phyloP scores from a whole-genome alignment of 1,139 yeast species.

The Pichia sp. region DNA sequence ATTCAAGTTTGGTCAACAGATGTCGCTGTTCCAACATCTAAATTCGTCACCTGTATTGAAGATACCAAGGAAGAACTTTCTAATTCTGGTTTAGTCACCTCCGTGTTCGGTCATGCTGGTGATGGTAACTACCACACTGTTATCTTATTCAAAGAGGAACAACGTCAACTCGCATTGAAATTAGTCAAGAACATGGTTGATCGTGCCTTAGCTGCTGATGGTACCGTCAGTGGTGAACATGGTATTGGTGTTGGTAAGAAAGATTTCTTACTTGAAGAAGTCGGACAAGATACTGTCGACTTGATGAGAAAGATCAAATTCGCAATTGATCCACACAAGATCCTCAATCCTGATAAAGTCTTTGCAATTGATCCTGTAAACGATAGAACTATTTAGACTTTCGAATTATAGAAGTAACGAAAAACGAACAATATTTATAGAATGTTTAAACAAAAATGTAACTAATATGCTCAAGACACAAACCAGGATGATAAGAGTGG shows the following conservation, averaged over 20 bases:
- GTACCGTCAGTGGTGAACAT: slow-evolving; percentile 91
- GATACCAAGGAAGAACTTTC: slow-evolving; percentile 58
- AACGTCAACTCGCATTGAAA: slow-evolving; percentile 44
- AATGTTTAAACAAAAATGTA: too few relatives aligned
- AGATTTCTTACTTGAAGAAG: slow-evolving; percentile 58
- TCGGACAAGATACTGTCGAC: slow-evolving; percentile 64
- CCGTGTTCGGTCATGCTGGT: slow-evolving; percentile 79
- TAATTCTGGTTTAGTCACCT: slow-evolving; percentile 52
- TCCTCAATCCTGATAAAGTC: slow-evolving; percentile 79
- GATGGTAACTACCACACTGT: slow-evolving; percentile 91
- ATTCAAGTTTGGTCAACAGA: slow-evolving; percentile 86
- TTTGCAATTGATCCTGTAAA: slow-evolving; percentile 56
- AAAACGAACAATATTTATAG: too few relatives aligned
- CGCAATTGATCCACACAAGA: slow-evolving; percentile 69
- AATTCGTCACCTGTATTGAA: slow-evolving; percentile 57
- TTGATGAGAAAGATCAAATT: slow-evolving; percentile 74
- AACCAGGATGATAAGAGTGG: too few relatives aligned
- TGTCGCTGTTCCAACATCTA: slow-evolving; percentile 83
- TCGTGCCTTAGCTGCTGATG: slow-evolving; percentile 63
- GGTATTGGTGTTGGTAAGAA: slow-evolving; percentile 86
- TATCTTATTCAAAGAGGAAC: slow-evolving; percentile 54
- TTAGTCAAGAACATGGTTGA: slow-evolving; percentile 71
- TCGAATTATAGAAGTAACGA: neutral
- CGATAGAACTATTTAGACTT: slow-evolving; percentile 12
- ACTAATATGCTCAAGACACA: too few relatives aligned